Evolutionary conservation across 345 rosid genomes (phyloP).

Genomic region (Gossypium herbaceum): DNA sequence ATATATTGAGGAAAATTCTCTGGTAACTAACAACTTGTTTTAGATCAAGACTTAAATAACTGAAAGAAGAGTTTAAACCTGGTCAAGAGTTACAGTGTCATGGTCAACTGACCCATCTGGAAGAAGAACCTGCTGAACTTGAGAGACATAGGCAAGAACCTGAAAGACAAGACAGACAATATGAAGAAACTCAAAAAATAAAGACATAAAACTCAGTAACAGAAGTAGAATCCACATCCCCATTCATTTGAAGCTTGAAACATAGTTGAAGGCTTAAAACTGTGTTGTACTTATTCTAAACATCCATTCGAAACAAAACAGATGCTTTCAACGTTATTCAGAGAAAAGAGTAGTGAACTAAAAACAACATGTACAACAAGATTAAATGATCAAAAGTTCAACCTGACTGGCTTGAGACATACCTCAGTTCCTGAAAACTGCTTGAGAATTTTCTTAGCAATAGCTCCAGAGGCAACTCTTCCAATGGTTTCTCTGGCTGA

Average conservation of each 20-base stretch:
- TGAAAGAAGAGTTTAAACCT: conserved; percentile 38
- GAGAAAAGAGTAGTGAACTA: not conserved
- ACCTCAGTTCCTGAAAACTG: conserved; percentile 85
- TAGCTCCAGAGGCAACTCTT: conserved; percentile 96
- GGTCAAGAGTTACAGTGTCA: conserved; percentile 63
- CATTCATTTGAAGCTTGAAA: not conserved
- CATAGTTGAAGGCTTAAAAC: not conserved
- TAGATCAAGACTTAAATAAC: not conserved
- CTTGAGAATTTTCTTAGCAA: conserved; percentile 93
- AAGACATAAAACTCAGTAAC: not conserved
- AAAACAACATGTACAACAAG: not conserved
- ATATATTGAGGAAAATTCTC: not conserved
- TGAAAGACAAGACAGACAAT: conserved; percentile 28
- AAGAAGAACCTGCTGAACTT: conserved; percentile 78
- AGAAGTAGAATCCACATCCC: not conserved
- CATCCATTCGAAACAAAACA: not conserved
- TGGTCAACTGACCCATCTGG: conserved; percentile 72
- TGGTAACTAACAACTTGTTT: not conserved
- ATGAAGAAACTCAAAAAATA: not conserved
- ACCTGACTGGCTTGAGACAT: conserved; percentile 14
- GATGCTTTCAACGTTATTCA: not conserved
- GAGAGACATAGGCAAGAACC: conserved; percentile 96
- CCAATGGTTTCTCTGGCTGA: conserved; percentile 99
- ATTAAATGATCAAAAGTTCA: conserved; percentile 1
- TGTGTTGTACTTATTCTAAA: not conserved